Base-by-base conservation (phyloP, 140 eudicot genomes). In the Flaveria floridana region DNA sequence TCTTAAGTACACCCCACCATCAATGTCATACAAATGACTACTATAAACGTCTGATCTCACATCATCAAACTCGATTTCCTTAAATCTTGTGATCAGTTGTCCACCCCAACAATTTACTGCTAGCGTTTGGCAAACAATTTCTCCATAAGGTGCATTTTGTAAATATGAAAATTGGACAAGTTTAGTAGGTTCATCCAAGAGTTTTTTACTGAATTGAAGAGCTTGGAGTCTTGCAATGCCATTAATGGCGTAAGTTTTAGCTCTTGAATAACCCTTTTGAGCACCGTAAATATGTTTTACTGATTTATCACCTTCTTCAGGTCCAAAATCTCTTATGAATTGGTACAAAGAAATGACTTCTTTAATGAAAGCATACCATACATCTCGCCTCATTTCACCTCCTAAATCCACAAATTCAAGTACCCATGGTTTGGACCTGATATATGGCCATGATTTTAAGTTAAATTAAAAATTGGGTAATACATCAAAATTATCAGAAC, bases 371-470 rank as follows among this genome's bases (percentile, higher is more conserved):
- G 99, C 96, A 74, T 85, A 79, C 99, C 99, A 94, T 34, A 88
- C 91, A 76, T 94, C 99, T 77, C 99, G 87, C 82, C 98, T 86
- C 97, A 90, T 84, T 79, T 94, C 99, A 68, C 97, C 88, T 73
- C 99, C 96, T 61, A 94, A 80, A 77, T 94, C 97, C 53, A 94
- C 91, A 78, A 90, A 94, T 79, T 94, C 97, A 67, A 90, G 87
- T 68, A 82, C 89, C 91, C 90, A 90, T 66, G 96, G 53, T 13
- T 78, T 76, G 7, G 82, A 81, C 81, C 98, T 94, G 81, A 79
- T 75, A 80, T 66, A 16, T 75, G 70, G 59, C 4, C 39, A 69
- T 56, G 58, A 19, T 25, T 37, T 44, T 61, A 57, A 48, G 78
- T 59, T 19, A 56, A 39, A 23, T 16, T 12, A 19, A 42, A 30